Evolutionary conservation across 148 eudicot genomes (phyloP), one percentile per base, ranked within the genome.

Genomic region (Persicaria tinctoria): DNA sequence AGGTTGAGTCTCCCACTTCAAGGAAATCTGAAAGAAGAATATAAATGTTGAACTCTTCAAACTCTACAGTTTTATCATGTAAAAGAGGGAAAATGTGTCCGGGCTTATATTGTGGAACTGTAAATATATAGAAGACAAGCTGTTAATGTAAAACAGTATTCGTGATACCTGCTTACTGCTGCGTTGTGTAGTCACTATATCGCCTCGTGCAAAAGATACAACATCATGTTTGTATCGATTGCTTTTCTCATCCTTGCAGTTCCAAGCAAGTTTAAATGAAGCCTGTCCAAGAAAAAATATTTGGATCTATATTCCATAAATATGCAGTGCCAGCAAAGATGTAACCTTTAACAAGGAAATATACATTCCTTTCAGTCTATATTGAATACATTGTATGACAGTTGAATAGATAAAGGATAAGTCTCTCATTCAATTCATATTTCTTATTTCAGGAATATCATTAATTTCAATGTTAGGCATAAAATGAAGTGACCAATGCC

Each of bases 1-100:
- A 48, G 99, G 99, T 56, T 78, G 84, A 72, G 87, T 85, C 78
- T 90, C 97, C 99, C 99, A 95, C 89, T 90, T 92, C 81, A 95
- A 89, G 45, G 92, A 89, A 80, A 95, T 95, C 99, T 95, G 94
- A 76, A 81, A 75, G 70, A 71, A 77, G 47, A 16, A 68, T 48
- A 69, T 23, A 32, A 49, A 62, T 50, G 41, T 17, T 32, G 41
- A 60, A 60, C 23, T 7, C 66, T 60, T 38, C 66, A 23, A 60
- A 4, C 23, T 60, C 9, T 60, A 20, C 9, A 23, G 64, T 57
- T 60, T 14, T 23, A 60, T 20, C 8, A 38, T 60, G 5, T 10
- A 20, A 32, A 32, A 32, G 41, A 32, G 41, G 27, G 8, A 55
- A 13, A 55, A 55, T 55, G 0, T 55, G 59, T 55, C 17, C 59